Evolutionary conservation across 768 basidiomycete species (phyloP).

Genomic region (Panaeolus cyanescens): DNA sequence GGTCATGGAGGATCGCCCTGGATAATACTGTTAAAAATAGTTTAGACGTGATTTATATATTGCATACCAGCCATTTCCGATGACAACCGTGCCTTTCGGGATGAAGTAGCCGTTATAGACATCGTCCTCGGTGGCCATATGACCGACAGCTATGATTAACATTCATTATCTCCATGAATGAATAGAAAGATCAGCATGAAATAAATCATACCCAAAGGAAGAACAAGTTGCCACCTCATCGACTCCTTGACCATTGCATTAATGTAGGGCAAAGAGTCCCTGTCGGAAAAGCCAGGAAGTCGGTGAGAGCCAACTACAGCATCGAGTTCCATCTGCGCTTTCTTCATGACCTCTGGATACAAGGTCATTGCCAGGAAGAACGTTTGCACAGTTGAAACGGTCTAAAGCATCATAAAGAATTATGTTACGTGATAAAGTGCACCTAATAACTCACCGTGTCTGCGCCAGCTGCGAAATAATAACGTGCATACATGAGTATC

Average conservation of each 20-base stretch:
- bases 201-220: constrained; percentile 36
- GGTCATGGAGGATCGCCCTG: constrained; percentile 58
- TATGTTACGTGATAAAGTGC: background rate
- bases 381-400: constrained; percentile 43
- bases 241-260: constrained; percentile 47
- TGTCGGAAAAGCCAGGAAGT: constrained; percentile 41
- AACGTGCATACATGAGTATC: background rate
- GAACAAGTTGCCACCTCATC: constrained; percentile 49
- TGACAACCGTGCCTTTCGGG: constrained; percentile 47
- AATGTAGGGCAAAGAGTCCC: constrained; percentile 49
- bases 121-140: constrained; percentile 46
- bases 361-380: constrained; percentile 53
- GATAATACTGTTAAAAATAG: background rate
- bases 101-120: constrained; percentile 44
- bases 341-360: constrained; percentile 45
- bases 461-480: constrained; percentile 14
- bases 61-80: constrained; percentile 47
- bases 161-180: background rate
- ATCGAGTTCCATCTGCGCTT: constrained; percentile 56
- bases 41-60: background rate
- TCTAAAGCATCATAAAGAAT: constrained; percentile 18
- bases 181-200: background rate
- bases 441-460: constrained; percentile 13
- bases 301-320: constrained; percentile 38
- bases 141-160: constrained; percentile 38